A percentile compares a stretch with the other conserved stretches of the same genome.
phyloP scores from a whole-genome alignment of 1,284 basidiomycete genomes.

The Amylostereum chailletii region DNA sequence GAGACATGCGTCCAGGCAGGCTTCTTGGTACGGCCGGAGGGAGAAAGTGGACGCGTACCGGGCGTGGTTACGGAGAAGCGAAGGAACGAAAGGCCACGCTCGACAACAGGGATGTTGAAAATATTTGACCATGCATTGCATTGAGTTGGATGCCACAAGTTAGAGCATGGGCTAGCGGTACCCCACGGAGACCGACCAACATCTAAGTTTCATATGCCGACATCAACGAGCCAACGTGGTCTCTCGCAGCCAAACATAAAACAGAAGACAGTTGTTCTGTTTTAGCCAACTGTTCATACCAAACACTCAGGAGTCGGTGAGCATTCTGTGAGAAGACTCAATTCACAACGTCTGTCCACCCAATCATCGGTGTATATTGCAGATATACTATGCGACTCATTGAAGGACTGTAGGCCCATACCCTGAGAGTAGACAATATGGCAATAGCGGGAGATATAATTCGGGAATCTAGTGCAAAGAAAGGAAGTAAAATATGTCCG shows the following conservation, averaged over 20 bases:
- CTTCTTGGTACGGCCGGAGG: constrained; percentile 86
- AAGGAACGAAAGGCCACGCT: not conserved
- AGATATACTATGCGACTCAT: not conserved
- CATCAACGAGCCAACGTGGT: no score
- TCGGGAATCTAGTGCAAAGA: constrained; percentile 23
- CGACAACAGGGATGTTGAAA: not conserved
- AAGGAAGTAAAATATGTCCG: constrained; percentile 20
- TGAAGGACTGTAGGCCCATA: constrained; percentile 2
- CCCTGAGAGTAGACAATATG: constrained; percentile 9
- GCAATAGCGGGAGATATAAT: constrained; percentile 21
- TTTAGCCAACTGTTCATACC: no score
- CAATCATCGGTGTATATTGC: constrained; percentile 3
- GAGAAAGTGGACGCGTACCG: constrained; percentile 15
- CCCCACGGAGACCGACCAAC: no score
- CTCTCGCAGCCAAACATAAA: no score
- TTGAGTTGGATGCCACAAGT: no score
- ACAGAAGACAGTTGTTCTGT: no score
- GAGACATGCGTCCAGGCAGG: constrained; percentile 77
- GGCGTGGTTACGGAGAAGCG: not conserved
- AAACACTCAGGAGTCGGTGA: no score
- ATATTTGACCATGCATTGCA: no score
- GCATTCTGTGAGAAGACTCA: no score
- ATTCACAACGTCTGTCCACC: no score
- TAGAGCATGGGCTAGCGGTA: no score
- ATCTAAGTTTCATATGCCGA: no score